Base-by-base conservation (phyloP, 129 eudicot genomes). In the Helichrysum umbraculigerum region DNA sequence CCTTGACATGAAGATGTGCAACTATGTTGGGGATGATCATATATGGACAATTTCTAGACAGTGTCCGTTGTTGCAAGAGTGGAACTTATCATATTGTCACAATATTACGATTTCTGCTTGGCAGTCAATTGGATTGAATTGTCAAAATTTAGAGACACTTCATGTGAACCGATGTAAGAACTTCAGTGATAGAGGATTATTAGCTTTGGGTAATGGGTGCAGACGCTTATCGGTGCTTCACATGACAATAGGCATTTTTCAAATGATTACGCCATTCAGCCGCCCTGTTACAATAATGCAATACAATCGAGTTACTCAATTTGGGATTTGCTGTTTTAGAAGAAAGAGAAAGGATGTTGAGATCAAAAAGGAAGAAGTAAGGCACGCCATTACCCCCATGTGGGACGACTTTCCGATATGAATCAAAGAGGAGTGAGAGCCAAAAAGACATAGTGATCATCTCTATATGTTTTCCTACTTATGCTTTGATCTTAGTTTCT, bases 21-120 rank as follows among this genome's bases (percentile, higher is more conserved):
- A 86, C 60, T 81, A 72, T 9, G 72, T 85, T 8, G 58, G 70
- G 3, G 85, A 91, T 71, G 89, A 75, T 32, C 58, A 57, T 1
- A 70, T 89, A 19, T 4, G 16, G 33, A 61, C 81, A 21, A 89
- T 88, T 6, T 76, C 96, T 34, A 78, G 62, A 72, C 90, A 88
- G 1, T 88, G 90, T 66, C 96, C 96, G 0, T 68, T 84, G 60
- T 71, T 88, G 6, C 51, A 81, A 39, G 96, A 91, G 28, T 88
- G 97, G 97, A 83, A 85, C 79, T 77, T 91, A 66, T 87, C 86
- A 11, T 72, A 79, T 42, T 88, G 97, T 57, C 81, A 69, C 14
- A 86, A 85, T 74, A 63, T 91, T 29, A 61, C 52, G 17, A 7
- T 72, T 25, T 34, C 64, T 1, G 96, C 90, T 42, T 88, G 96